Base-by-base conservation (phyloP, 805 yeast genomes). In the Starmerella scarabaei region DNA sequence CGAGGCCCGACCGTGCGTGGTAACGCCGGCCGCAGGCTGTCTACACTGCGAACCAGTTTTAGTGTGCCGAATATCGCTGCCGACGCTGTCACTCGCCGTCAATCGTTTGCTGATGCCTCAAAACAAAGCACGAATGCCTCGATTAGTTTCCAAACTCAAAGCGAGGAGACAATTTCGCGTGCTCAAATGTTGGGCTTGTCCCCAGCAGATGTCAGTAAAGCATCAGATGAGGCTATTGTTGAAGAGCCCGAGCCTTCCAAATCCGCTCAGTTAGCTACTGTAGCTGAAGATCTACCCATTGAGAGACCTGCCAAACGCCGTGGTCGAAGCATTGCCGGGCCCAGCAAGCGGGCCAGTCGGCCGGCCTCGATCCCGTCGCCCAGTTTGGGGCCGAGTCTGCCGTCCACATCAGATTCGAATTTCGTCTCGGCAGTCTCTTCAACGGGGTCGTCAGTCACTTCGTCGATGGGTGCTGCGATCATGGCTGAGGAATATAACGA, bases 11-110 rank as follows among this genome's bases (percentile, higher is more conserved):
- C 41, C 19, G 35, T 38, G 16, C 19, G 44, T 14, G 44, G 42
- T 1, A n/a, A n/a, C n/a, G 50, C 48, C 11, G 50, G 48, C 15
- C 49, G 55, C 12, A 40, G 55, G 5, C 40, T 49, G 15, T 53
- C 57, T 2, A 41, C 47, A 5, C 43, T 48, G 7, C 53, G 52
- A n/a, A 35, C 47, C 3, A 40, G 45, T 16, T 48, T 48, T 36
- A 48, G 51, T 35, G 41, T 38, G 23, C 49, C 51, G 3, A 20
- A 26, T 21, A 19, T 18, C 17, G 15, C 30, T 15, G 8, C 21
- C 23, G 33, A 20, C 12, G 8, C 15, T 39, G 11, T 31, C 20
- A 11, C 38, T 9, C 8, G 37, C 31, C 36, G 33, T 8, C 38
- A 9, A 36, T 8, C 16, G 12, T 14, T n/a, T 21, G 16, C 14